Evolutionary conservation across 768 basidiomycete genomes (phyloP), one percentile per base, ranked within the genome.

Genomic region (Lentinula aciculospora): DNA sequence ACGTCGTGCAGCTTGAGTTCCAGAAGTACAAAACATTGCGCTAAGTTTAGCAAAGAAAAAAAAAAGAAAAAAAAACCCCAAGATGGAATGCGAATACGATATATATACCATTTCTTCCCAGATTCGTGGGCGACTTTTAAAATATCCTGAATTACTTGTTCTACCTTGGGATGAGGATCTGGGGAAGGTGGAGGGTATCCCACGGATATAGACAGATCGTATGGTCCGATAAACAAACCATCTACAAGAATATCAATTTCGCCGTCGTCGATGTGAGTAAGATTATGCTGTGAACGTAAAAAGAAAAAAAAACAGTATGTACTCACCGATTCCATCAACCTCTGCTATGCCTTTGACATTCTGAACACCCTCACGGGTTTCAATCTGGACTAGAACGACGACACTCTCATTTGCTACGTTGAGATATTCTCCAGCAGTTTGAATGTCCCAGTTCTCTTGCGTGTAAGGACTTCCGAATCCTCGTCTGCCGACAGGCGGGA

Each of bases 401-500:
- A 84, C 66, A 9, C 74, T 71, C 1, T 82, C 75, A 62, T 88
- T 85, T 1, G 86, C 88, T 2, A 68, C 66, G 3, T 68, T 63
- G 31, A 86, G 66, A 62, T 86, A 88, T 55, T 86, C 81, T 3
- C 69, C 58, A 1, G 72, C 65, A 3, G 71, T 73, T 25, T 21
- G 36, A n/a, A 83, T 63, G 7, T 78, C 78, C 85, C 86, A 88
- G 23, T 71, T 71, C 9, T 69, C 74, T 45, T 84, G 84, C 0
- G 84, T 82, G 69, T 82, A 85, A 1, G 85, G 79, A 61, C 75
- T 84, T 1, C 86, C 87, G 62, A 83, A 84, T 3, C 87, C 87
- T 13, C 87, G 78, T 48, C 79, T 74, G 1, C 88, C 87, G 1
- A 53, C 47, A 0, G 85, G 86, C 15, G 86, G 85, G 64, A 88